A percentile compares a stretch with the other conserved stretches of the same genome.
Conservation (phyloP, 805 yeast species). For the Barnettozyma pratensis region DNA sequence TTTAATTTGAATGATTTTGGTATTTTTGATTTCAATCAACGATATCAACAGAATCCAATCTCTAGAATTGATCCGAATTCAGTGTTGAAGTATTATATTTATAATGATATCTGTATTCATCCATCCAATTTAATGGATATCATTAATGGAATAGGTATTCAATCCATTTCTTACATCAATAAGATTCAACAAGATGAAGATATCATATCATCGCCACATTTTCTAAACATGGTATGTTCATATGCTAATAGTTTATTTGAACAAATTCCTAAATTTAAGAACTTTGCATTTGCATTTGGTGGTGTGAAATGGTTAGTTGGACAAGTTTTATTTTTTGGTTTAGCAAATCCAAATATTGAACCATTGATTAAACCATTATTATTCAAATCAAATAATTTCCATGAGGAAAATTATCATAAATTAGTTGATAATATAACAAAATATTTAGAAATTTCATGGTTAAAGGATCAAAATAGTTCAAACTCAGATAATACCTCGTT, state of each 20-base stretch:
- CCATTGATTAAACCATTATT: constrained; percentile 8
- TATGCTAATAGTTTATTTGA: constrained; percentile 13
- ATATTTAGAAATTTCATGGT: constrained; percentile 9
- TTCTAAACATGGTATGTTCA: constrained; percentile 12
- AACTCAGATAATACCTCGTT: constrained; percentile 1
- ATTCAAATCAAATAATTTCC: constrained; percentile 9
- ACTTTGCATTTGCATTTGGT: constrained; percentile 13
- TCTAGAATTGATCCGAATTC: constrained; percentile 1
- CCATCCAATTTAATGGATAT: constrained; percentile 7
- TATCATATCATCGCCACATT: constrained; percentile 9
- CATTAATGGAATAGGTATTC: constrained; percentile 10
- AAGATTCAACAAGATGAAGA: constrained; percentile 5
- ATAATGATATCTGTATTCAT: constrained; percentile 9
- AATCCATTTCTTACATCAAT: constrained; percentile 8
- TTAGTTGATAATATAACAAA: constrained; percentile 8
- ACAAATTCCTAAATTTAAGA: constrained; percentile 11
- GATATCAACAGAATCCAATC: neutral
- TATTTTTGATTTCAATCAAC: constrained; percentile 1
- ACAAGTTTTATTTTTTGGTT: constrained; percentile 10
- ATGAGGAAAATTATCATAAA: constrained; percentile 1
- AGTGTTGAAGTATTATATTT: constrained; percentile 7
- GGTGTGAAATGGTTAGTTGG: constrained; percentile 15
- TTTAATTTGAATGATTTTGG: constrained; percentile 6
- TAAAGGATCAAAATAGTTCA: constrained; percentile 4
- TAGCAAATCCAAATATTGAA: constrained; percentile 7